Percentiles rank a stretch among this genome's conserved stretches.
These are phyloP conservation scores for Malus fusca DNA, from an alignment of 306 rosid species.

Conservation along the genomic window DNA sequence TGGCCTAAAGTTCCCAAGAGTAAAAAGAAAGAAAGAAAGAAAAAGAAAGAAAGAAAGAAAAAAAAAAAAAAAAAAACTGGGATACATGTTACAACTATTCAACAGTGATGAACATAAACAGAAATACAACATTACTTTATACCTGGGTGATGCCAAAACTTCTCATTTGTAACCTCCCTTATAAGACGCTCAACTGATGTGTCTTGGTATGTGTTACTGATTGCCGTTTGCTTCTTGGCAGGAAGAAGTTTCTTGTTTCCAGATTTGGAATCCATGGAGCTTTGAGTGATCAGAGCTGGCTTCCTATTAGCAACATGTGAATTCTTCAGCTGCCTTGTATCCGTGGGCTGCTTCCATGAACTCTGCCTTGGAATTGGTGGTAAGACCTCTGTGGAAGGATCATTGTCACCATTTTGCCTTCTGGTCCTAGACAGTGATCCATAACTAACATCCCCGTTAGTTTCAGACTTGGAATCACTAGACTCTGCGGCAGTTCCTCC, in stretches of 20 bases:
- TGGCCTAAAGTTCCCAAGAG: conserved; percentile 11
- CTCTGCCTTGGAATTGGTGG: conserved; percentile 79
- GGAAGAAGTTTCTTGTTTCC: conserved; percentile 67
- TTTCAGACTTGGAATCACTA: conserved; percentile 55
- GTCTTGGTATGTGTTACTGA: conserved; percentile 57
- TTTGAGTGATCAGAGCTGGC: conserved; percentile 44
- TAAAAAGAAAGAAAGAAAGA: background rate
- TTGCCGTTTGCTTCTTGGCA: conserved; percentile 66
- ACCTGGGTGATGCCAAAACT: conserved; percentile 99
- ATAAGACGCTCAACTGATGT: conserved; percentile 94
- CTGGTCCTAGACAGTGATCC: conserved; percentile 48
- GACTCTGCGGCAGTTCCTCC: conserved; percentile 47
- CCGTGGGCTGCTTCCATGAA: conserved; percentile 78
- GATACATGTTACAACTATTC: background rate
- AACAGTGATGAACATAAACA: background rate
- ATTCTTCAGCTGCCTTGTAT: conserved; percentile 63
- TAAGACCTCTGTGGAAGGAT: conserved; percentile 52
- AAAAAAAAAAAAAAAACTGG: background rate
- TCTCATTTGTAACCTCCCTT: conserved; percentile 93
- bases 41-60: background rate
- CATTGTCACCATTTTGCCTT: conserved; percentile 58
- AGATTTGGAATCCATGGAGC: conserved; percentile 50
- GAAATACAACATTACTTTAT: conserved; percentile 11
- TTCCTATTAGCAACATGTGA: conserved; percentile 51
- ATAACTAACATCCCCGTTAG: conserved; percentile 55